Conservation (phyloP, 768 basidiomycete species). For the Suillus clintonianus region DNA sequence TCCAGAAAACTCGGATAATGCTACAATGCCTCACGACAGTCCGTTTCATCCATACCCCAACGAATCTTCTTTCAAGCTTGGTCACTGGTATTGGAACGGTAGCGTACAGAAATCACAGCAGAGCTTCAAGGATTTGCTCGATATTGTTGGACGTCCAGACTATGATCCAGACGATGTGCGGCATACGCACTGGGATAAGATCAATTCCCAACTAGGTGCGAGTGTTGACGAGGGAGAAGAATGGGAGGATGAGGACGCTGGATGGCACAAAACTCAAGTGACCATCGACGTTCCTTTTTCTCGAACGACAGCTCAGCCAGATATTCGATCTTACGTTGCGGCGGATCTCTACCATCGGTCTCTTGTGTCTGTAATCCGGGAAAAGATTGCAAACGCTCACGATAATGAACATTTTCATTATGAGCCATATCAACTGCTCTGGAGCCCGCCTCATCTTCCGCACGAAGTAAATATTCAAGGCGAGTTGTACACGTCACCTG, state of each 20-base stretch:
- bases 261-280: slow-evolving; percentile 12
- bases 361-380: too few relatives aligned
- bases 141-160: slow-evolving; percentile 2
- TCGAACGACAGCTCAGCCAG: not conserved
- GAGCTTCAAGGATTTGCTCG: slow-evolving; percentile 3
- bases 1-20: too few relatives aligned
- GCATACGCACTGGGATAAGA: not conserved
- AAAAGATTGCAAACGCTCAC: too few relatives aligned
- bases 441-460: not conserved
- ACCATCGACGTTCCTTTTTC: slow-evolving; percentile 17
- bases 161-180: slow-evolving; percentile 2
- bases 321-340: too few relatives aligned
- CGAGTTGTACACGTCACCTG: slow-evolving; percentile 18
- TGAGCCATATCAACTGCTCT: slow-evolving; percentile 2
- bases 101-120: slow-evolving; percentile 14
- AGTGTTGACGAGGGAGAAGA: not conserved
- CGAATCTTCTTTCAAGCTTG: not conserved
- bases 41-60: too few relatives aligned
- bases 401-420: slow-evolving; percentile 14
- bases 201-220: not conserved
- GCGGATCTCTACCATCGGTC: too few relatives aligned
- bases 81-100: slow-evolving; percentile 23
- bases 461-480: slow-evolving; percentile 9
- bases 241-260: slow-evolving; percentile 15
- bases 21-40: too few relatives aligned